Evolutionary conservation across 495 filamentous ascomycete species (phyloP).

Genomic region (Xylaria telfairii): DNA sequence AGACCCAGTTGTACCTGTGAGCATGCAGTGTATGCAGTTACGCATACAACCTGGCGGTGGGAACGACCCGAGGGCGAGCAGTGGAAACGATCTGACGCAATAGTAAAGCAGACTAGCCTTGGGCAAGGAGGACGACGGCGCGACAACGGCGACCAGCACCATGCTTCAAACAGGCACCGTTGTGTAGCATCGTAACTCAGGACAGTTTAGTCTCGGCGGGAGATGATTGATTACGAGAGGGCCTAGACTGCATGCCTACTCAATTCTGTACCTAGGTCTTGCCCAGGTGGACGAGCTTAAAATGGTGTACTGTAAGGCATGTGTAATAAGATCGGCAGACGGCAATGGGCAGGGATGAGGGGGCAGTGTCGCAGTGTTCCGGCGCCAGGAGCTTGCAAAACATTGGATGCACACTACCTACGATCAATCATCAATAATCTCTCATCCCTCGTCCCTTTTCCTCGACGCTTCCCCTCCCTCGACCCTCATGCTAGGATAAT

Average conservation of each 20-base stretch:
- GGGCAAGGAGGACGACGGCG: background rate
- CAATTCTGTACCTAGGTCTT: no score
- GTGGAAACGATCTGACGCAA: slow-evolving; percentile 15
- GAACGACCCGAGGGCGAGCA: background rate
- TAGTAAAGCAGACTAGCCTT: background rate
- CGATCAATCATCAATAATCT: background rate
- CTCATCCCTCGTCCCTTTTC: background rate
- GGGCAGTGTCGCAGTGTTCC: background rate
- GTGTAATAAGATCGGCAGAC: slow-evolving; percentile 5
- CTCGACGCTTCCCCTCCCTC: background rate
- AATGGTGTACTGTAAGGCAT: background rate
- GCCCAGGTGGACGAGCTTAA: no score
- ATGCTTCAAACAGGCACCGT: background rate
- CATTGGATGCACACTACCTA: background rate
- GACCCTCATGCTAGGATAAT: no score
- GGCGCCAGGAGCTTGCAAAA: slow-evolving; percentile 3
- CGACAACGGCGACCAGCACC: background rate
- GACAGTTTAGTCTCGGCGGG: background rate
- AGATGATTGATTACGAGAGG: background rate
- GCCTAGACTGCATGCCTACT: background rate
- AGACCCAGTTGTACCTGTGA: background rate
- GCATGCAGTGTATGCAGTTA: background rate
- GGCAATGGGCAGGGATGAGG: background rate
- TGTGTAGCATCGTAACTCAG: background rate
- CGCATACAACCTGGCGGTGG: background rate